phyloP scores from a whole-genome alignment of 2,329 filamentous ascomycete species.

The Calonectria hongkongensis region DNA sequence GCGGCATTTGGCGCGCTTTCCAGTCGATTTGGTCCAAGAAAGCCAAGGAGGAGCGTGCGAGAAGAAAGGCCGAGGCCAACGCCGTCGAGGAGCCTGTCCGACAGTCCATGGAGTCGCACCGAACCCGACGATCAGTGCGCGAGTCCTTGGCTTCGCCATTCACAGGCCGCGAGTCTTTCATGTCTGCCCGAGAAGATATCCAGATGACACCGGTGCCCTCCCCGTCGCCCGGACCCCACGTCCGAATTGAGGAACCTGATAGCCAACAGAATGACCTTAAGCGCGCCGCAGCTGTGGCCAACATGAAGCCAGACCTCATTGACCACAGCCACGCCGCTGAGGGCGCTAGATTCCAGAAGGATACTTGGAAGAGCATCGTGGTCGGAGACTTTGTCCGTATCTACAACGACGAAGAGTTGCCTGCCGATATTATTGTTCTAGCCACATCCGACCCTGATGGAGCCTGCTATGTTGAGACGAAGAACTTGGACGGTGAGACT shows the following conservation, averaged over 20 bases:
- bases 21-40: slow-evolving; percentile 71
- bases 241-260: slow-evolving; percentile 63
- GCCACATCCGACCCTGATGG: slow-evolving; percentile 96
- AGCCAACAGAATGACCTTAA: slow-evolving; percentile 54
- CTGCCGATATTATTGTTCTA: slow-evolving; percentile 93
- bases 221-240: slow-evolving; percentile 73
- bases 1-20: slow-evolving; percentile 70
- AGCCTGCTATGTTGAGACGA: slow-evolving; percentile 97
- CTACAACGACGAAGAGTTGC: slow-evolving; percentile 96
- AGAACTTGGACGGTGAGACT: slow-evolving; percentile 97
- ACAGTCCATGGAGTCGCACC: slow-evolving; percentile 70
- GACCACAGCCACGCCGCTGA: slow-evolving; percentile 80
- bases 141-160: slow-evolving; percentile 71
- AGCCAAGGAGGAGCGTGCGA: slow-evolving; percentile 68
- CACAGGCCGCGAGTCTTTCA: slow-evolving; percentile 70
- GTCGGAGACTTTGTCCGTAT: slow-evolving; percentile 98
- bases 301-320: slow-evolving; percentile 77
- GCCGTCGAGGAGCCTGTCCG: slow-evolving; percentile 72
- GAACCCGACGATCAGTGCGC: slow-evolving; percentile 59
- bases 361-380: slow-evolving; percentile 95
- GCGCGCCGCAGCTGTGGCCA: slow-evolving; percentile 63
- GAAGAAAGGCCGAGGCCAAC: slow-evolving; percentile 61
- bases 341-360: slow-evolving; percentile 91
- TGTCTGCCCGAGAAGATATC: slow-evolving; percentile 81
- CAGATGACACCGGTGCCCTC: slow-evolving; percentile 97